phyloP scores from a whole-genome alignment of 108 stramenopile species.

The Fragilariopsis cylindrus region DNA sequence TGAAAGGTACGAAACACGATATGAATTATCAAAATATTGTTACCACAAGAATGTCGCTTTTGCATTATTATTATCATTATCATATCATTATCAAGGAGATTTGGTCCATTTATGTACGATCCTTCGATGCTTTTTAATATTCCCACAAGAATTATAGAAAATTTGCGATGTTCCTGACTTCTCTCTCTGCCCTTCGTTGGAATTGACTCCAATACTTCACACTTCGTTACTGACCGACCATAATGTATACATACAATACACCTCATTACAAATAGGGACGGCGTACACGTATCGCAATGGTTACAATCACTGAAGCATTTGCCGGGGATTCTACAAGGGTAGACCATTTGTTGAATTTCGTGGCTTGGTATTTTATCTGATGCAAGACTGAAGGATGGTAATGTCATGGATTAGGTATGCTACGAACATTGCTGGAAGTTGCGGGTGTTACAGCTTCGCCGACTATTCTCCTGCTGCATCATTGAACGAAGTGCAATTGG shows the following conservation, averaged over 20 bases:
- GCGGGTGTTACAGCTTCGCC: constrained; percentile 77
- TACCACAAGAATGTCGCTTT: background rate
- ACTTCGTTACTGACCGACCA: background rate
- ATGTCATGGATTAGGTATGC: constrained; percentile 80
- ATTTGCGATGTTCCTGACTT: constrained; percentile 19
- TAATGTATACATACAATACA: background rate
- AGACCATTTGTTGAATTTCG: constrained; percentile 79
- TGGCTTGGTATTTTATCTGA: constrained; percentile 70
- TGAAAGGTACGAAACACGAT: constrained; percentile 55
- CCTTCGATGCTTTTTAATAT: too few species aligned
- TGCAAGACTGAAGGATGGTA: constrained; percentile 58
- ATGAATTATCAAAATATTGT: constrained; percentile 1
- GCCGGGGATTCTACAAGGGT: constrained; percentile 75
- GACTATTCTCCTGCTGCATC: constrained; percentile 81
- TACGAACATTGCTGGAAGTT: constrained; percentile 75
- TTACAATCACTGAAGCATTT: constrained; percentile 81
- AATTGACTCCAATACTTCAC: background rate
- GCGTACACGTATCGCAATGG: constrained; percentile 89
- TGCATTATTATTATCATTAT: constrained; percentile 4
- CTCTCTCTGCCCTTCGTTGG: constrained; percentile 5
- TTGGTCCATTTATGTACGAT: too few species aligned
- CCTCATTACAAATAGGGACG: constrained; percentile 48
- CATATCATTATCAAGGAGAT: too few species aligned
- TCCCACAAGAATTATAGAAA: background rate
- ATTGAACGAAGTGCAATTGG: constrained; percentile 71